Percentiles rank a stretch among this genome's conserved stretches.
phyloP scores from a whole-genome alignment of 306 rosid genomes.

The Corylus avellana region DNA sequence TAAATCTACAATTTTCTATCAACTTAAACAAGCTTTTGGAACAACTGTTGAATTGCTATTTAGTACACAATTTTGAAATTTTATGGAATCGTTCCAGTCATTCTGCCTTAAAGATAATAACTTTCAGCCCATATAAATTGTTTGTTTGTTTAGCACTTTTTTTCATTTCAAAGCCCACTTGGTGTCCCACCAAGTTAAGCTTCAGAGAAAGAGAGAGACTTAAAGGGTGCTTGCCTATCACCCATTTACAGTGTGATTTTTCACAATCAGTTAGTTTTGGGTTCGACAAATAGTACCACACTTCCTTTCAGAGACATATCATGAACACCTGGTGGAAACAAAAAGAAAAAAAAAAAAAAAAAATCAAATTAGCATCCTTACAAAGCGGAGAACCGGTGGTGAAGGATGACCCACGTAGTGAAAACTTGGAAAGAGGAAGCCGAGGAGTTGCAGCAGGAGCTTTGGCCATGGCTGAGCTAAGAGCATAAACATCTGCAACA shows the following conservation, averaged over 20 bases:
- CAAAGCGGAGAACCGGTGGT: slow-evolving; percentile 71
- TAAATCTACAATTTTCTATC: too few relatives aligned
- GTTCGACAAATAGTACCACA: too few relatives aligned
- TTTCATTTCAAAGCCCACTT: neutral
- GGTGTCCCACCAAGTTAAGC: neutral
- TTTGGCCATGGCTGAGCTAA: slow-evolving; percentile 45
- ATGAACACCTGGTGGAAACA: neutral
- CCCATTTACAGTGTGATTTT: neutral
- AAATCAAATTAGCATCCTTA: slow-evolving; percentile 27
- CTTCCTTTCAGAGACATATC: too few relatives aligned
- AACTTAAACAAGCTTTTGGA: too few relatives aligned
- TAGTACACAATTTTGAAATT: neutral
- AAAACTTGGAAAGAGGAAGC: slow-evolving; percentile 32
- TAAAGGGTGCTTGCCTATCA: neutral
- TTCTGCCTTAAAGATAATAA: neutral
- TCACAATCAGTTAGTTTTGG: neutral
- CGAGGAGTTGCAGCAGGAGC: slow-evolving; percentile 32
- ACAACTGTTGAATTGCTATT: too few relatives aligned
- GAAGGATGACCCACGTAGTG: slow-evolving; percentile 45
- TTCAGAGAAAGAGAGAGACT: neutral
- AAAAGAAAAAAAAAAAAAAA: neutral
- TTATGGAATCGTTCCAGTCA: neutral
- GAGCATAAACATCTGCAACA: slow-evolving; percentile 51
- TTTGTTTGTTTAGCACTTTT: neutral
- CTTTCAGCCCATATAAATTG: neutral